A percentile compares a stretch with the other conserved stretches of the same genome.
Evolutionary conservation across 1,139 yeast genomes (phyloP).

Genomic region (Suhomyces taliae): DNA sequence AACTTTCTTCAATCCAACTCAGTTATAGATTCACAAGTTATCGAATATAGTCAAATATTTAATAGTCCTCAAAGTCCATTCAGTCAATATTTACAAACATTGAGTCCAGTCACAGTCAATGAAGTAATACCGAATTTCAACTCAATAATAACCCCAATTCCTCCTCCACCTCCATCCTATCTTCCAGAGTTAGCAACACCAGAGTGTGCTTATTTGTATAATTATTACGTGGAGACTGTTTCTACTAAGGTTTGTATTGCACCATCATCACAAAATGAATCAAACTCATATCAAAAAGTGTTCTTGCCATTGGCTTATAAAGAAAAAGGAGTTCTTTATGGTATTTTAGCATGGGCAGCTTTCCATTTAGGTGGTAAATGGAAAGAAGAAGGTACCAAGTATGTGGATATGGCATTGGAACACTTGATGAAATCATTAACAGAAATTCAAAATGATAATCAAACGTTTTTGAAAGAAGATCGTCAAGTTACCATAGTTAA

Average conservation of each 20-base stretch:
- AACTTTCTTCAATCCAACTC: not conserved
- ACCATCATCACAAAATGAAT: slow-evolving; percentile 50
- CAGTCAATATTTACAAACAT: not conserved
- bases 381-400: slow-evolving; percentile 38
- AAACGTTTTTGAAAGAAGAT: slow-evolving; percentile 13
- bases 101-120: slow-evolving; percentile 3
- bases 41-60: slow-evolving; percentile 4
- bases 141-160: slow-evolving; percentile 22
- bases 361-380: slow-evolving; percentile 56
- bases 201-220: slow-evolving; percentile 44
- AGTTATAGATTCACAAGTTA: not conserved
- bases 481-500: slow-evolving; percentile 38
- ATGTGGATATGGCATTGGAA: slow-evolving; percentile 46
- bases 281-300: slow-evolving; percentile 70
- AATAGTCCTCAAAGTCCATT: slow-evolving; percentile 4
- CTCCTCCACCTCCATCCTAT: slow-evolving; percentile 13
- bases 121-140: slow-evolving; percentile 21
- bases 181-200: slow-evolving; percentile 13
- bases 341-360: slow-evolving; percentile 78
- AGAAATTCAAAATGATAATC: slow-evolving; percentile 13
- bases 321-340: slow-evolving; percentile 66
- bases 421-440: slow-evolving; percentile 32
- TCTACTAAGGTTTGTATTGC: slow-evolving; percentile 63
- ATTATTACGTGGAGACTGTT: slow-evolving; percentile 63
- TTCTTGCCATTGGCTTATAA: slow-evolving; percentile 75